Percentiles rank a stretch among this genome's conserved stretches.
Evolutionary conservation across 768 basidiomycete species (phyloP).

Genomic region (Pleurotus sapidus): DNA sequence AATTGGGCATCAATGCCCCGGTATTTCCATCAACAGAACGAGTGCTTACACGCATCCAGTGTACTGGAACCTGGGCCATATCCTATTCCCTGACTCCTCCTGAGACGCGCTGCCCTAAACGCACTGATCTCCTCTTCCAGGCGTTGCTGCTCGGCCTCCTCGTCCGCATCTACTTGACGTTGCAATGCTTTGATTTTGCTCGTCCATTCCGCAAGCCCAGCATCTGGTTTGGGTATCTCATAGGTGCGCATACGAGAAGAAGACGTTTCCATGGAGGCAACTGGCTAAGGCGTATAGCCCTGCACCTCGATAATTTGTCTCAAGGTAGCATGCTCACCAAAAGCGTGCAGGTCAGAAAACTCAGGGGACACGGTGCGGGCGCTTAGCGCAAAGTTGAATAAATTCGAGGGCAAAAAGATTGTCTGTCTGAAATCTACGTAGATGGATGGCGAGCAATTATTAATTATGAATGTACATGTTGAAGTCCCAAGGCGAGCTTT

Average conservation of each 20-base stretch:
- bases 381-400: too few species aligned
- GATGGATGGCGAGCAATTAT: too few species aligned
- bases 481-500: too few species aligned
- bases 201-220: conserved; percentile 78
- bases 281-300: neutral
- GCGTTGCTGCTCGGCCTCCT: conserved; percentile 71
- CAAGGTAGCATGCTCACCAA: too few species aligned
- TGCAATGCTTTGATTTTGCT: conserved; percentile 78
- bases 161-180: conserved; percentile 77
- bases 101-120: conserved; percentile 46
- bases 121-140: conserved; percentile 63
- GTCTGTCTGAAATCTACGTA: too few species aligned
- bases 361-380: too few species aligned
- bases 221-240: conserved; percentile 54
- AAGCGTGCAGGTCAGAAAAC: neutral
- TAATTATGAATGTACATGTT: too few species aligned
- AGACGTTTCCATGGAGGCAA: conserved; percentile 5
- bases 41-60: conserved; percentile 43
- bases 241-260: conserved; percentile 16
- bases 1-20: neutral
- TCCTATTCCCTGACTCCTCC: conserved; percentile 43
- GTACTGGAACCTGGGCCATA: conserved; percentile 28
- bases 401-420: too few species aligned
- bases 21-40: conserved; percentile 6
- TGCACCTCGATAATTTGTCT: neutral